Evolutionary conservation across 192 early-diverging fungal genomes (phyloP).

Genomic region (Diversispora eburnea): DNA sequence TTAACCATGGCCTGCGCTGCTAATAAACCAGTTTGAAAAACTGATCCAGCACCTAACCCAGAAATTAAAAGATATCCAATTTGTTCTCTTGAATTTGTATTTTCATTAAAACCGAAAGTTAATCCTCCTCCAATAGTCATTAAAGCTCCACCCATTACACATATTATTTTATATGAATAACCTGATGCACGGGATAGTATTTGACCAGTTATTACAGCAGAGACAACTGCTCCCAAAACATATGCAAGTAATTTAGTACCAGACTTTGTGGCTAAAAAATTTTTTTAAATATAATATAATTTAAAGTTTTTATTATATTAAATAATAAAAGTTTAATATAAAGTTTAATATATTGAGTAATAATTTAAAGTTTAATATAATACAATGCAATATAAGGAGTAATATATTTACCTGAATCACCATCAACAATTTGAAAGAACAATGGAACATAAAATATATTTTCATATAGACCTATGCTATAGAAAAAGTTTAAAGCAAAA

Average conservation of each 20-base stretch:
- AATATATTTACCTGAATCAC: no score
- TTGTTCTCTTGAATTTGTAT: conserved; percentile 47
- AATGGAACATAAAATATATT: no score
- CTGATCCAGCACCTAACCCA: conserved; percentile 71
- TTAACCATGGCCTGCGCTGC: conserved; percentile 68
- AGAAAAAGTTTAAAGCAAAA: no score
- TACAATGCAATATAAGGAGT: no score
- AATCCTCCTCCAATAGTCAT: conserved; percentile 64
- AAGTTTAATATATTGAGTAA: no score
- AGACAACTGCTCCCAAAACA: conserved; percentile 66
- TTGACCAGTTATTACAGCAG: conserved; percentile 63
- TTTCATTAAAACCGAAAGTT: conserved; percentile 53
- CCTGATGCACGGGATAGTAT: conserved; percentile 48
- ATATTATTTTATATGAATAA: conserved; percentile 58
- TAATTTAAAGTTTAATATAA: no score
- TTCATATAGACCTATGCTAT: no score
- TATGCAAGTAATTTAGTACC: conserved; percentile 74
- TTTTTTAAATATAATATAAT: no score
- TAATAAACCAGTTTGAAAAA: conserved; percentile 72
- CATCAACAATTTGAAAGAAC: no score
- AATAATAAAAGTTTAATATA: no score
- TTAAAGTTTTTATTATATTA: no score
- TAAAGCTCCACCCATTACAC: conserved; percentile 58
- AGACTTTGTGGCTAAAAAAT: conserved; percentile 55
- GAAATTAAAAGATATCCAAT: conserved; percentile 64